These are phyloP conservation scores for Lithocarpus polystachyus DNA, from an alignment of 306 rosid genomes.

Conservation along the genomic window DNA sequence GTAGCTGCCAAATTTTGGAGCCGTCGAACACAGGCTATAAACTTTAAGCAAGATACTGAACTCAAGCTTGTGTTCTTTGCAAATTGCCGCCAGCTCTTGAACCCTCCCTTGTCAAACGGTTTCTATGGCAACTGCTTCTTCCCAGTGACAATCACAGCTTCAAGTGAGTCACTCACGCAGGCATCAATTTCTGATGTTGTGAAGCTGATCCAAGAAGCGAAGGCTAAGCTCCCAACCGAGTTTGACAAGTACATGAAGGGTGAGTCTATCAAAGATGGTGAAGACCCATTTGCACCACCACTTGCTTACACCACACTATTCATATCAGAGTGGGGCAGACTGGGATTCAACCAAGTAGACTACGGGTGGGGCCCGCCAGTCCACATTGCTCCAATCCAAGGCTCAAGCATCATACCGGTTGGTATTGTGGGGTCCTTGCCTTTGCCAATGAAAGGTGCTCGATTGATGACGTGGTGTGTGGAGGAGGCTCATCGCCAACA, in stretches of 20 bases:
- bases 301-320: slow-evolving; percentile 47
- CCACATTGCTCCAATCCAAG: slow-evolving; percentile 62
- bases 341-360: slow-evolving; percentile 72
- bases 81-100: slow-evolving; percentile 58
- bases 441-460: slow-evolving; percentile 46
- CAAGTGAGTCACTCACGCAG: slow-evolving; percentile 23
- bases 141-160: slow-evolving; percentile 44
- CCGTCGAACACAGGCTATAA: slow-evolving; percentile 48
- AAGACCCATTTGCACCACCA: slow-evolving; percentile 63
- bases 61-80: slow-evolving; percentile 64
- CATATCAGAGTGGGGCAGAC: slow-evolving; percentile 74
- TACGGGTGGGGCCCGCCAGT: slow-evolving; percentile 66
- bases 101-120: slow-evolving; percentile 69
- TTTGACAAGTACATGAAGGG: slow-evolving; percentile 49
- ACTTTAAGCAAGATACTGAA: not conserved
- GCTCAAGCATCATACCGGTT: slow-evolving; percentile 51
- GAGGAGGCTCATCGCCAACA: slow-evolving; percentile 39
- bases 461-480: slow-evolving; percentile 75
- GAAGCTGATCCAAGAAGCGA: slow-evolving; percentile 56
- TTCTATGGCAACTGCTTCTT: slow-evolving; percentile 90
- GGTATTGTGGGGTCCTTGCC: slow-evolving; percentile 54
- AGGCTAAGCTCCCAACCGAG: slow-evolving; percentile 43
- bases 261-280: slow-evolving; percentile 9
- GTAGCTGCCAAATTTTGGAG: slow-evolving; percentile 64
- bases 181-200: slow-evolving; percentile 37